A percentile compares a stretch with the other conserved stretches of the same genome.
phyloP scores from a whole-genome alignment of 441 rosid genomes.

The Raphanus hybrid region DNA sequence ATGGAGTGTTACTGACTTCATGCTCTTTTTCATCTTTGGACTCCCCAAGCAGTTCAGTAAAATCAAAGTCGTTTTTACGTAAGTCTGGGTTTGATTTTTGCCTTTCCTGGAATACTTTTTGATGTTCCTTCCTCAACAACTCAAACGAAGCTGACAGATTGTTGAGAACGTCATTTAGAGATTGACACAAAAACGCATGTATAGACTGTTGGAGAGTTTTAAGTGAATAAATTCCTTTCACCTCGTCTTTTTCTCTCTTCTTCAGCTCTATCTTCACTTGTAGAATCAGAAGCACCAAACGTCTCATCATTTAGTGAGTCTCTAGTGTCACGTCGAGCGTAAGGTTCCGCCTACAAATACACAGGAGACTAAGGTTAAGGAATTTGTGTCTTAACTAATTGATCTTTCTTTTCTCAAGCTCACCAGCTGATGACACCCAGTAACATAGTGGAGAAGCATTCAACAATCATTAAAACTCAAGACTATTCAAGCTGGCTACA shows the following conservation, averaged over 20 bases:
- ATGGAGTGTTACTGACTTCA: constrained; percentile 49
- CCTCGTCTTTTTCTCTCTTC: constrained; percentile 99
- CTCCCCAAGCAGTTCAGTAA: constrained; percentile 68
- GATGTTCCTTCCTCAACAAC: constrained; percentile 96
- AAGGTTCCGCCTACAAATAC: constrained; percentile 77
- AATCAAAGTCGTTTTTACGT: constrained; percentile 66
- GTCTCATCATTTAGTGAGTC: constrained; percentile 93
- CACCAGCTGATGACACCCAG: constrained; percentile 30
- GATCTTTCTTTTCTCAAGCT: neutral
- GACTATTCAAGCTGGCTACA: constrained; percentile 27
- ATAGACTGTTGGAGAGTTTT: constrained; percentile 12
- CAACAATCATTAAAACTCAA: constrained; percentile 9
- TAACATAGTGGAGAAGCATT: constrained; percentile 23
- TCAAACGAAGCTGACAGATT: constrained; percentile 82
- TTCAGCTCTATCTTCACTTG: constrained; percentile 89
- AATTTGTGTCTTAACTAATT: constrained; percentile 12
- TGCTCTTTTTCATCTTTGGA: constrained; percentile 53
- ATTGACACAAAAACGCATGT: constrained; percentile 28
- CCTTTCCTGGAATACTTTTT: constrained; percentile 81
- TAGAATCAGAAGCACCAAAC: constrained; percentile 84
- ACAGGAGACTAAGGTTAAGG: constrained; percentile 29
- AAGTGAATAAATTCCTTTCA: constrained; percentile 41
- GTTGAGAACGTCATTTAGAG: constrained; percentile 36
- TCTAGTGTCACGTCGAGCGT: constrained; percentile 63
- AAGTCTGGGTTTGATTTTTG: constrained; percentile 70